Conservation (phyloP, 495 filamentous ascomycete species). For the Daldinia grandis region DNA sequence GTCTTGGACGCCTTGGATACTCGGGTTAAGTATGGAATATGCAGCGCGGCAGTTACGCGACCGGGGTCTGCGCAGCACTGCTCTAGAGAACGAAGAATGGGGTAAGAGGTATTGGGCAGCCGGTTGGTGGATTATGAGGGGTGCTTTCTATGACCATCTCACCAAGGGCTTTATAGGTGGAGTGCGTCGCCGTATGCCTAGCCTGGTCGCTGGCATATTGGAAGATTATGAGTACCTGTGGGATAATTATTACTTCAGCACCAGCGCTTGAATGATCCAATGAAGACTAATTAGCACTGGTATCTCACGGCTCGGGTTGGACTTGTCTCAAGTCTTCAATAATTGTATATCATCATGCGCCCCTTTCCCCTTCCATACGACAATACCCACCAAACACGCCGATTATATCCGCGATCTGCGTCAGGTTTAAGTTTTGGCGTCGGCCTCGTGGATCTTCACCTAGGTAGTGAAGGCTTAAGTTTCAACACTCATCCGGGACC, state of each 20-base stretch:
- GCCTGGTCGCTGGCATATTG: conserved; percentile 79
- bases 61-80: conserved; percentile 77
- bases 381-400: background rate
- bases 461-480: background rate
- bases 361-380: background rate
- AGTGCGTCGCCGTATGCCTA: conserved; percentile 77
- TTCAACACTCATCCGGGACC: background rate
- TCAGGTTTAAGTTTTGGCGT: background rate
- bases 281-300: conserved; percentile 15
- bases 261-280: conserved; percentile 48
- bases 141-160: conserved; percentile 94
- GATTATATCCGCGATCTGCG: background rate
- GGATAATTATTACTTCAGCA: conserved; percentile 95
- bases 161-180: conserved; percentile 80
- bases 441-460: background rate
- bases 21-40: conserved; percentile 88
- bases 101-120: conserved; percentile 84
- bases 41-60: conserved; percentile 83
- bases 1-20: conserved; percentile 88
- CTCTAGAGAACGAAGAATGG: conserved; percentile 88
- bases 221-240: conserved; percentile 98
- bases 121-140: conserved; percentile 94
- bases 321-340: background rate
- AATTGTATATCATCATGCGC: background rate
- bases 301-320: too few relatives aligned